A percentile compares a stretch with the other conserved stretches of the same genome.
Evolutionary conservation across 305 asterid genomes (phyloP).

Genomic region (Solanum hybrid): DNA sequence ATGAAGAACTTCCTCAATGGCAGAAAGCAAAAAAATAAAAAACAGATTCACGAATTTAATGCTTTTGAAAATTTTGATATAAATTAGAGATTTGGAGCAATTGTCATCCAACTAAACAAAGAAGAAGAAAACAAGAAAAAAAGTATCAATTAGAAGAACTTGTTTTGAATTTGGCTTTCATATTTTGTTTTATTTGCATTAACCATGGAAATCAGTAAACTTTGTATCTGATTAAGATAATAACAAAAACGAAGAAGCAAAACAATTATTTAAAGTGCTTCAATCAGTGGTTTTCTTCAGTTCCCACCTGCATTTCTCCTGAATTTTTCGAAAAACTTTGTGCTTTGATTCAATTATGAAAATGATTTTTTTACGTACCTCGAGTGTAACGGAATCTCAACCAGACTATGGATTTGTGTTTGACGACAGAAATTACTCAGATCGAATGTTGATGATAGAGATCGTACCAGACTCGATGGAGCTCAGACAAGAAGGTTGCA

Average conservation of each 20-base stretch:
- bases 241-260: too few relatives aligned
- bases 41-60: too few relatives aligned
- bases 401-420: slow-evolving; percentile 53
- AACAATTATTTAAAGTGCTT: too few relatives aligned
- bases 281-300: neutral
- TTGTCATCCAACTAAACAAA: neutral
- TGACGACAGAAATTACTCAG: slow-evolving; percentile 58
- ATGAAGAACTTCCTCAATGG: neutral
- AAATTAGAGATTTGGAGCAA: neutral
- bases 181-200: too few relatives aligned
- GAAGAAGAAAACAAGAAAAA: neutral
- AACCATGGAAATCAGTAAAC: neutral
- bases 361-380: neutral
- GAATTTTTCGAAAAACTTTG: neutral
- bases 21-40: neutral
- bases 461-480: slow-evolving; percentile 38
- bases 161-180: neutral
- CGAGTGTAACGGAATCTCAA: neutral
- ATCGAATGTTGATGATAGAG: slow-evolving; percentile 54
- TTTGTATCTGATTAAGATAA: neutral
- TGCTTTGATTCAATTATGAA: neutral
- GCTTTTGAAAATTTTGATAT: too few relatives aligned
- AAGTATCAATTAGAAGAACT: neutral
- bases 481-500: slow-evolving; percentile 14
- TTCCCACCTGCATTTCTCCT: neutral